Percentiles rank a stretch among this genome's conserved stretches.
phyloP scores from a whole-genome alignment of 2,329 filamentous ascomycete genomes.

The Botryosphaeria agaves region DNA sequence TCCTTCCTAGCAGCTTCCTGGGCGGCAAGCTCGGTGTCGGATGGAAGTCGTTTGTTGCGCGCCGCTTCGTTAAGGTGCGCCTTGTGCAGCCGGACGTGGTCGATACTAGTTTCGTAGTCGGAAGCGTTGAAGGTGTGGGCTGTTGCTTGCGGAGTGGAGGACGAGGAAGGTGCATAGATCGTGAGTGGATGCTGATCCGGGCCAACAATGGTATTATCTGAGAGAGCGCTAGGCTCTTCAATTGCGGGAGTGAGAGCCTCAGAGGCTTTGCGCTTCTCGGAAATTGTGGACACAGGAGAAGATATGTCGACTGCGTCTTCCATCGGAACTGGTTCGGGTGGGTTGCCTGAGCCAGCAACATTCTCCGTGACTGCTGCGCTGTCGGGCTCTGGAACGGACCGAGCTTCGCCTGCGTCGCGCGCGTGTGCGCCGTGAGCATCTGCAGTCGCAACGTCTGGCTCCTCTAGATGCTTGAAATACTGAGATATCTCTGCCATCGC shows the following conservation, averaged over 20 bases:
- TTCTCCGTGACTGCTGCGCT: constrained; percentile 9
- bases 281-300: constrained; percentile 4
- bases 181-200: constrained; percentile 35
- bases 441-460: constrained; percentile 8
- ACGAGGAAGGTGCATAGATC: constrained; percentile 63
- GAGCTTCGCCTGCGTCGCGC: constrained; percentile 5
- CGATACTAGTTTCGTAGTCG: constrained; percentile 62
- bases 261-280: constrained; percentile 4
- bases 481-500: constrained; percentile 67
- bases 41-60: constrained; percentile 61
- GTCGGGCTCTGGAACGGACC: constrained; percentile 6
- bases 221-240: constrained; percentile 4
- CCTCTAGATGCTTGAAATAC: constrained; percentile 43
- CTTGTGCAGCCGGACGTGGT: constrained; percentile 61
- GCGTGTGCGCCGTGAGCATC: constrained; percentile 11
- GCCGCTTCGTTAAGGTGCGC: constrained; percentile 41
- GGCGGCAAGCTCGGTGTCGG: constrained; percentile 64
- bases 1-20: constrained; percentile 48
- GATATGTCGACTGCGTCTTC: background rate
- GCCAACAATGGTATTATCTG: constrained; percentile 7
- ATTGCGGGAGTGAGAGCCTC: constrained; percentile 6
- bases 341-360: background rate
- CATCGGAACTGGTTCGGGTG: background rate
- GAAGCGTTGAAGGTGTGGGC: constrained; percentile 46
- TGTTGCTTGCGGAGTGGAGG: constrained; percentile 60